Evolutionary conservation across 306 rosid species (phyloP).

Genomic region (Lathyrus sativus): DNA sequence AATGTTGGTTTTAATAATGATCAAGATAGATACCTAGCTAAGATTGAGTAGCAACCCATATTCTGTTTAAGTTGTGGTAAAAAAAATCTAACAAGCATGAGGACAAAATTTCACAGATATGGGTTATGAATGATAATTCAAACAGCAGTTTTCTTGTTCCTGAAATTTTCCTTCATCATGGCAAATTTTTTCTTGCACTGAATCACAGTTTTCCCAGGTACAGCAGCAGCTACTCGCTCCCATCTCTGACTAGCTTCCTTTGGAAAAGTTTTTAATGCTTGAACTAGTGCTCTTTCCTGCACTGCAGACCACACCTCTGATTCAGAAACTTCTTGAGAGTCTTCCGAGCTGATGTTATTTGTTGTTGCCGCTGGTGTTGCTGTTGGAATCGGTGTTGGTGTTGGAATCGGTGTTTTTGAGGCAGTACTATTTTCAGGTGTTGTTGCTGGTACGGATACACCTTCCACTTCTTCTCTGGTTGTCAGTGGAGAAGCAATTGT

Average conservation of each 20-base stretch:
- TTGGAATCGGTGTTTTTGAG: slow-evolving; percentile 41
- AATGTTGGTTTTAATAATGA: slow-evolving; percentile 1
- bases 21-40: slow-evolving; percentile 7
- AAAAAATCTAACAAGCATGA: slow-evolving; percentile 41
- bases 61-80: slow-evolving; percentile 28
- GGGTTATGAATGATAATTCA: slow-evolving; percentile 36
- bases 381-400: neutral
- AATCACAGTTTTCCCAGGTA: slow-evolving; percentile 85
- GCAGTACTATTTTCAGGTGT: slow-evolving; percentile 4
- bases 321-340: slow-evolving; percentile 59
- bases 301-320: slow-evolving; percentile 87
- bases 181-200: slow-evolving; percentile 95
- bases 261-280: slow-evolving; percentile 94
- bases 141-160: slow-evolving; percentile 74
- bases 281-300: slow-evolving; percentile 92
- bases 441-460: slow-evolving; percentile 39
- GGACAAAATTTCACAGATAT: slow-evolving; percentile 39
- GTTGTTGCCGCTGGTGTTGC: slow-evolving; percentile 20
- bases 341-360: slow-evolving; percentile 37
- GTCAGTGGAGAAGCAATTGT: slow-evolving; percentile 90
- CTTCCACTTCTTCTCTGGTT: slow-evolving; percentile 78
- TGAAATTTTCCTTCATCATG: slow-evolving; percentile 79
- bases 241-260: slow-evolving; percentile 86
- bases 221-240: slow-evolving; percentile 94
- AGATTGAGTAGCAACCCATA: slow-evolving; percentile 15